Percentiles rank a stretch among this genome's conserved stretches.
Conservation (phyloP, 2,329 filamentous ascomycete species). For the Westerdykella aurantiaca region DNA sequence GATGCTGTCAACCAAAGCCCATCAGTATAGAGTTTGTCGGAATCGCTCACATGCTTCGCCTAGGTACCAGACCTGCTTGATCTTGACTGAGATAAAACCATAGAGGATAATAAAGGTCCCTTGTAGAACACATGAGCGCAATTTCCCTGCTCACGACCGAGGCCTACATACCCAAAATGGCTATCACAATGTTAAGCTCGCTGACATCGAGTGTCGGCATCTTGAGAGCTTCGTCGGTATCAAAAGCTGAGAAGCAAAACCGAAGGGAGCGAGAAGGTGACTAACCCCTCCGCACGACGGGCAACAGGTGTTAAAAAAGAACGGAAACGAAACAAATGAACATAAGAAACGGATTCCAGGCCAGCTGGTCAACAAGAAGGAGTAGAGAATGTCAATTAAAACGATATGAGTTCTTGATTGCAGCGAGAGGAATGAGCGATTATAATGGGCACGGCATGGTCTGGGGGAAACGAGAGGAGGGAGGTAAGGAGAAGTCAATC, state of each 20-base stretch:
- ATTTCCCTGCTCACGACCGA: not conserved
- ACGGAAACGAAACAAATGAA: too few species aligned
- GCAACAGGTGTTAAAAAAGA: too few species aligned
- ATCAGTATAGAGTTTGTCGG: not conserved
- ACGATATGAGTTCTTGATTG: too few species aligned
- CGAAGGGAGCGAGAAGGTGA: too few species aligned
- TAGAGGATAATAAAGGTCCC: slow-evolving; percentile 47
- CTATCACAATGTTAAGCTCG: slow-evolving; percentile 50
- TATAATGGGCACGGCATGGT: too few species aligned
- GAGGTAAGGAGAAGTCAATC: too few species aligned
- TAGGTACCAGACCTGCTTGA: slow-evolving; percentile 51
- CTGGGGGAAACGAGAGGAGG: too few species aligned
- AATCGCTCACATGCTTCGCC: slow-evolving; percentile 47
- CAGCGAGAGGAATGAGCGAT: too few species aligned
- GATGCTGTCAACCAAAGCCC: not conserved
- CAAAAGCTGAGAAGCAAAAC: not conserved
- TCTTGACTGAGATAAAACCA: slow-evolving; percentile 48
- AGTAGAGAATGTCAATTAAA: too few species aligned
- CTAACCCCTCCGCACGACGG: too few species aligned
- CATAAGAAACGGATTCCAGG: too few species aligned
- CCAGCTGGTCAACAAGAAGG: too few species aligned
- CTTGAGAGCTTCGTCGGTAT: not conserved
- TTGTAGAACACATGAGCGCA: slow-evolving; percentile 8
- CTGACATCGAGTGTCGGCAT: slow-evolving; percentile 48
- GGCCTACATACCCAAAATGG: slow-evolving; percentile 39